Evolutionary conservation across 805 yeast genomes (phyloP).

Genomic region (Teunomyces pallodes): DNA sequence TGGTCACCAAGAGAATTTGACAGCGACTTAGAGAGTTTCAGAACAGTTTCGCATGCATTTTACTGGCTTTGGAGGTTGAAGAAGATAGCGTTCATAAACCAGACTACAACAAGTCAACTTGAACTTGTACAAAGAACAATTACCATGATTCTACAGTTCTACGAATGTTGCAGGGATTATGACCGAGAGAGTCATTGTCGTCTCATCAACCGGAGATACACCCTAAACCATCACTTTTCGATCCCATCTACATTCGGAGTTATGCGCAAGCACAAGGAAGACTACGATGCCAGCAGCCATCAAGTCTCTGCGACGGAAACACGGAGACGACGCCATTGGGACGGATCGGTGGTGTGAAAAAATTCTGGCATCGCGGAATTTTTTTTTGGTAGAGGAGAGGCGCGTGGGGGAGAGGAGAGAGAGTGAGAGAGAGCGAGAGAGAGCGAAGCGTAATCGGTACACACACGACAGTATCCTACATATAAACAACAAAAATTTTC

Average conservation of each 20-base stretch:
- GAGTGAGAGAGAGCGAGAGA: no score
- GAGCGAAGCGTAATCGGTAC: no score
- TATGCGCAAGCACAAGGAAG: slow-evolving; percentile 9
- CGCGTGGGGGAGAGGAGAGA: not conserved
- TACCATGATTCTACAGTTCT: not conserved
- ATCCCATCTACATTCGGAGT: slow-evolving; percentile 8
- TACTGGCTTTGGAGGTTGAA: no score
- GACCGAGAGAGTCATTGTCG: slow-evolving; percentile 30
- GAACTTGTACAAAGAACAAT: not conserved
- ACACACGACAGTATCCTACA: no score
- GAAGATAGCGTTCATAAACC: no score
- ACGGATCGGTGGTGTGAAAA: slow-evolving; percentile 7
- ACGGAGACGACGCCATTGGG: slow-evolving; percentile 15
- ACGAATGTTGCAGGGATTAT: slow-evolving; percentile 24
- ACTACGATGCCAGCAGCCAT: slow-evolving; percentile 9
- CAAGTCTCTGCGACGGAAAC: slow-evolving; percentile 11
- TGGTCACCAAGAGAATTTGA: slow-evolving; percentile 6
- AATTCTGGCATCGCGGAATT: not conserved
- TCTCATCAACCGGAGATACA: slow-evolving; percentile 33
- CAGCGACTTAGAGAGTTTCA: no score
- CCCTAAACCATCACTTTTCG: slow-evolving; percentile 16
- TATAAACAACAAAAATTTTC: no score
- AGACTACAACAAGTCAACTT: not conserved
- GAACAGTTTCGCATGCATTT: no score
- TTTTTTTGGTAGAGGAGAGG: not conserved